Conservation (phyloP, 2,329 filamentous ascomycete species). For the Chrysoporthe austroafricana region DNA sequence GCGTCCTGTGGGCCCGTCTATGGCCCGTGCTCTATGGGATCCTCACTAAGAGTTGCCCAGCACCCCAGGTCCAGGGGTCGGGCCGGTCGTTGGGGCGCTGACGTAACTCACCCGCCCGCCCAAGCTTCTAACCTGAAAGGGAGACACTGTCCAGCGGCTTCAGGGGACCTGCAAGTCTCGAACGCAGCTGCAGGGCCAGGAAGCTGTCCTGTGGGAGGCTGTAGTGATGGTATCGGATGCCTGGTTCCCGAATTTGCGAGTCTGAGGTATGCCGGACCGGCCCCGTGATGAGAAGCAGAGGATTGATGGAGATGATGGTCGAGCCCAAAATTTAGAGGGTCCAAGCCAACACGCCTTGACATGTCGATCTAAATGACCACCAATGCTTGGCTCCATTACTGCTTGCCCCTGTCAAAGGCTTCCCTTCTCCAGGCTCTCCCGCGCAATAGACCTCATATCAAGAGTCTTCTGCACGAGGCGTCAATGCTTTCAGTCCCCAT, state of each 20-base stretch:
- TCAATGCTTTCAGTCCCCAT: not conserved
- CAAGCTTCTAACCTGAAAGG: not conserved
- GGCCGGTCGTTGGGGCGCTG: not conserved
- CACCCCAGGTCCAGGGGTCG: not conserved
- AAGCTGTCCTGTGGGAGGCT: not conserved
- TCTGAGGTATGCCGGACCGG: not conserved
- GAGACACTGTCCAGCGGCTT: not conserved
- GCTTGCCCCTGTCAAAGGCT: conserved; percentile 8
- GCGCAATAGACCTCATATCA: conserved; percentile 13
- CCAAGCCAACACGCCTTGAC: not conserved
- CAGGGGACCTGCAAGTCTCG: not conserved
- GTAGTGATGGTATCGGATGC: not conserved
- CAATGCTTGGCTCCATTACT: conserved; percentile 6
- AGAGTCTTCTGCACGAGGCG: not conserved
- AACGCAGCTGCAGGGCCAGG: not conserved
- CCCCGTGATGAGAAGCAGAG: not conserved
- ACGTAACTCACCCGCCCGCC: not conserved
- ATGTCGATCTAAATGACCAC: conserved; percentile 7
- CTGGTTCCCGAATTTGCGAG: not conserved
- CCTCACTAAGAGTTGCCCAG: not conserved
- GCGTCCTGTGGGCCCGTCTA: not conserved
- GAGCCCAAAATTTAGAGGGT: not conserved
- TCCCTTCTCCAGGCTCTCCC: conserved; percentile 10
- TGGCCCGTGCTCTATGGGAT: not conserved
- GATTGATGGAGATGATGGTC: not conserved